Conservation (phyloP, 768 basidiomycete species). For the Suillus subaureus region DNA sequence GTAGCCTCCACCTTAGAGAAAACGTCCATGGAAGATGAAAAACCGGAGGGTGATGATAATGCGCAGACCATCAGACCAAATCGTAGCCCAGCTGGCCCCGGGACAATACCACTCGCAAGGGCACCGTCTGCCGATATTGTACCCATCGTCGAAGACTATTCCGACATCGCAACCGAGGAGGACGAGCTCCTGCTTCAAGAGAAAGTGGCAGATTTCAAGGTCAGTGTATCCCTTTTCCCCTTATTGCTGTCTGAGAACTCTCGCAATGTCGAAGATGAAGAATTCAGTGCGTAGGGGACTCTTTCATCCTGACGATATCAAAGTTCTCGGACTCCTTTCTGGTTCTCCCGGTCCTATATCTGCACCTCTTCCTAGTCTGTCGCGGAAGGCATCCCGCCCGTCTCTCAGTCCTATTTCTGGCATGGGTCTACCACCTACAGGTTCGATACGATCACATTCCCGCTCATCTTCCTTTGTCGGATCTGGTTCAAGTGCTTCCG, state of each 20-base stretch:
- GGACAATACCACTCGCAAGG: slow-evolving; percentile 55
- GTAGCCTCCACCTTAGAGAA: slow-evolving; percentile 60
- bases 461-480: slow-evolving; percentile 61
- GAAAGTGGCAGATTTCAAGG: slow-evolving; percentile 87
- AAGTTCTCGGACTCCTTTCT: slow-evolving; percentile 61
- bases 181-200: slow-evolving; percentile 69
- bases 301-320: slow-evolving; percentile 90
- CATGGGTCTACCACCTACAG: slow-evolving; percentile 25
- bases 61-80: slow-evolving; percentile 79
- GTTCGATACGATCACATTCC: slow-evolving; percentile 47
- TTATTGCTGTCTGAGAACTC: background rate
- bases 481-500: slow-evolving; percentile 40
- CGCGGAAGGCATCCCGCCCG: slow-evolving; percentile 55
- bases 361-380: slow-evolving; percentile 63
- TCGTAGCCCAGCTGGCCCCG: slow-evolving; percentile 62
- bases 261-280: slow-evolving; percentile 50
- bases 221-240: slow-evolving; percentile 29
- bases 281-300: slow-evolving; percentile 73
- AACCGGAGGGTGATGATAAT: slow-evolving; percentile 64
- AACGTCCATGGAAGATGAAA: slow-evolving; percentile 57
- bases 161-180: slow-evolving; percentile 82
- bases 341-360: slow-evolving; percentile 61
- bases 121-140: slow-evolving; percentile 62
- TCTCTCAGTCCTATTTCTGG: slow-evolving; percentile 47
- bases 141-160: slow-evolving; percentile 88